Evolutionary conservation across 495 filamentous ascomycete genomes (phyloP).

Genomic region (Penicillium chermesinum): DNA sequence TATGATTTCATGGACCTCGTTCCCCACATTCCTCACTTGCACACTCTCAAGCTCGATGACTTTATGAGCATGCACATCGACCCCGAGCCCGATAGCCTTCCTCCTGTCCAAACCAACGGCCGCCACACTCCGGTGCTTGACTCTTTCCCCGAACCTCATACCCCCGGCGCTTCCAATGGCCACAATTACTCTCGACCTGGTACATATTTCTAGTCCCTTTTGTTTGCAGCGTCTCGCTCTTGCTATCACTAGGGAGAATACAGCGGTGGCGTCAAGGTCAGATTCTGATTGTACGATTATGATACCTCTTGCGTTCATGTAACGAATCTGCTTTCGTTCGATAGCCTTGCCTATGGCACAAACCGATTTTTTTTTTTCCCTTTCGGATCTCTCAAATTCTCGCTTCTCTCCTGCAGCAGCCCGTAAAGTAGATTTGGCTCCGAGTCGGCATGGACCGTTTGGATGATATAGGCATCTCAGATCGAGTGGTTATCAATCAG

Average conservation of each 20-base stretch:
- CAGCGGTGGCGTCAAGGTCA: conserved; percentile 31
- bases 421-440: too few species aligned
- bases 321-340: conserved; percentile 25
- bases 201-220: conserved; percentile 44
- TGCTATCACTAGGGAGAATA: conserved; percentile 21
- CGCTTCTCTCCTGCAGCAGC: too few species aligned
- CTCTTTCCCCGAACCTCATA: conserved; percentile 20
- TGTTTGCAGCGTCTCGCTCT: conserved; percentile 19
- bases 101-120: conserved; percentile 24
- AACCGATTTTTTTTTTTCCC: too few species aligned
- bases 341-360: conserved; percentile 5
- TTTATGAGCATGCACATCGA: conserved; percentile 47
- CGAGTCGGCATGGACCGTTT: too few species aligned
- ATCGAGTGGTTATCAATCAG: too few species aligned
- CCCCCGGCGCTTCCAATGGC: conserved; percentile 30
- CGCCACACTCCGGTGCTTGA: conserved; percentile 21
- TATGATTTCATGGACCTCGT: conserved; percentile 71
- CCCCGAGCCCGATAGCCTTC: conserved; percentile 26
- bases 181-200: conserved; percentile 36
- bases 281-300: conserved; percentile 48
- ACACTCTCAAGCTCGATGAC: conserved; percentile 51
- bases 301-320: conserved; percentile 43
- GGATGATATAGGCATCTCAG: too few species aligned
- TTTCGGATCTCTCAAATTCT: too few species aligned
- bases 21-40: conserved; percentile 64